Base-by-base conservation (phyloP, 2,329 filamentous ascomycete species). In the Penicillium oxalicum region DNA sequence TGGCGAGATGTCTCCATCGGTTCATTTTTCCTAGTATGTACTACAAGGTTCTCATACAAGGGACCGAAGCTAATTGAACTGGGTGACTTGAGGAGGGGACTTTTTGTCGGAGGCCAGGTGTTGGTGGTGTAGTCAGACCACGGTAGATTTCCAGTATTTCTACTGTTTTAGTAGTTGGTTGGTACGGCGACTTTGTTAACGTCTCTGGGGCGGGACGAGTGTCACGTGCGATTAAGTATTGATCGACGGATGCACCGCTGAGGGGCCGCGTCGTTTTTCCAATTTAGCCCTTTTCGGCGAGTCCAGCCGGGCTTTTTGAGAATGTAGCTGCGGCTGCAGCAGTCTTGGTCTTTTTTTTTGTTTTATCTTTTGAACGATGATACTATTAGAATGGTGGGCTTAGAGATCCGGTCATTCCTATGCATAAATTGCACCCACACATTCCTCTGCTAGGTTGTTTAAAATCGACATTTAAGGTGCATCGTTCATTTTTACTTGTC, bases 1-100 rank as follows among this genome's bases (percentile, higher is more conserved):
- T 60, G 45, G 27, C 54, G 42, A 41, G n/a, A 40, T 50, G 59
- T 57, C 52, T 55, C 59, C 57, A 63, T 63, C 39, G 47, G 58
- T 9, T 56, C 61, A 63, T 63, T 45, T 62, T 63, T 46, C 40
- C 49, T 7, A 4, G 46, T 48, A 42, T 40, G 12, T 9, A 26
- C 6, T 41, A 18, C 26, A n/a, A 7, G 37, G 11, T 28, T 13
- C 2, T 18, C 18, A 18, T 18, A 18, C 18, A 18, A 18, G 18
- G 18, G 18, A 18, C 18, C 18, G 18, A 18, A 18, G 18, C 18
- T 18, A 18, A 18, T 18, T 2, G 18, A 18, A 18, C 18, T 18
- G 18, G 18, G 18, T 18, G 18, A 18, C 18, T 18, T 18, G 29
- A 32, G 29, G 29, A 11, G 11, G 4, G 29, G 8, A 8, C 29